Conservation (phyloP, 345 rosid genomes). For the Salix suchowensis region DNA sequence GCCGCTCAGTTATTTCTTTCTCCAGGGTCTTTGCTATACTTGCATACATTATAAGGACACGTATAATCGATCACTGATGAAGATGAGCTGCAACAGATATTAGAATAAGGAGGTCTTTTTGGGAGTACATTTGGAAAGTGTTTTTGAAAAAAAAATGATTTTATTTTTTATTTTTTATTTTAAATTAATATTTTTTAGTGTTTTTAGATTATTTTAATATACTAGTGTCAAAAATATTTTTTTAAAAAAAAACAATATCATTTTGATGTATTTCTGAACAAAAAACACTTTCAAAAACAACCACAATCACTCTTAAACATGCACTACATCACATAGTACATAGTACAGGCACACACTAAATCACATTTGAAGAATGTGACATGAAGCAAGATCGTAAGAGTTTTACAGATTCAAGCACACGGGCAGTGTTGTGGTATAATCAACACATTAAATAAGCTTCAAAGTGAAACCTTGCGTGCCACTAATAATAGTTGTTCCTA, state of each 20-base stretch:
- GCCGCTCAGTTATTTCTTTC: not conserved
- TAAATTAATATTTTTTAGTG: too few relatives aligned
- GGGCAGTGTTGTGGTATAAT: not conserved
- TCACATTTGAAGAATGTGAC: not conserved
- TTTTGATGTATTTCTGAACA: too few relatives aligned
- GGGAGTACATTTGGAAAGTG: fast-evolving
- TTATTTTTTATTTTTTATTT: too few relatives aligned
- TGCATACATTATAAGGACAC: not conserved
- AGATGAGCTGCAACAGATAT: not conserved
- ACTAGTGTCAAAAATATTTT: too few relatives aligned
- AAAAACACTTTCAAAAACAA: too few relatives aligned
- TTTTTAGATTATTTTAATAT: too few relatives aligned
- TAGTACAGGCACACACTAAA: not conserved
- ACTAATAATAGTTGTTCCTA: slow-evolving; percentile 21
- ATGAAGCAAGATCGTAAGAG: not conserved
- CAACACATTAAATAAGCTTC: not conserved
- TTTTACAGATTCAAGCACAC: not conserved
- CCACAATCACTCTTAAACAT: too few relatives aligned
- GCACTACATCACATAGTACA: not conserved
- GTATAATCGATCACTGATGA: not conserved
- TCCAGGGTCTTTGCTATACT: not conserved
- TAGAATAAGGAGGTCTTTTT: not conserved
- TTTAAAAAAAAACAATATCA: too few relatives aligned
- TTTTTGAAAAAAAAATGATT: too few relatives aligned
- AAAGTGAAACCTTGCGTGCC: not conserved